Evolutionary conservation across 495 filamentous ascomycete species (phyloP).

Genomic region (Cenococcum geophilum): DNA sequence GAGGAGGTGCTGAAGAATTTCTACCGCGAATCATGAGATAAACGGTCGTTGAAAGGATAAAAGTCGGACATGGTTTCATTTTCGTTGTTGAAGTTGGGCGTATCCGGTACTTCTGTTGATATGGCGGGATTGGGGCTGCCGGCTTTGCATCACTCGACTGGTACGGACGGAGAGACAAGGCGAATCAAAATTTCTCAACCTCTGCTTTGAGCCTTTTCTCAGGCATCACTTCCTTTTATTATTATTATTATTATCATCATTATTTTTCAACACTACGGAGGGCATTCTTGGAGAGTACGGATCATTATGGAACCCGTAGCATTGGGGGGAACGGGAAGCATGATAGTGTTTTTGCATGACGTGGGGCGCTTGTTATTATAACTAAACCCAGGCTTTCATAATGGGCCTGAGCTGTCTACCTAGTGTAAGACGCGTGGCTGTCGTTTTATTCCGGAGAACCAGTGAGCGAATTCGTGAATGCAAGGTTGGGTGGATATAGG

Average conservation of each 20-base stretch:
- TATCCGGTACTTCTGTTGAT: not conserved
- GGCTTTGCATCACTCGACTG: not conserved
- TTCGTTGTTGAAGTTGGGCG: not conserved
- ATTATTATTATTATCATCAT: no score
- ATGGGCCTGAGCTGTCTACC: not conserved
- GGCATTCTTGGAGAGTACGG: not conserved
- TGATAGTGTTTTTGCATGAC: not conserved
- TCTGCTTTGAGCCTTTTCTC: not conserved
- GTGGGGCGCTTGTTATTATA: not conserved
- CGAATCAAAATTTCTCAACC: not conserved
- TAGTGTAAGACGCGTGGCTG: not conserved
- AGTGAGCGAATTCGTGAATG: no score
- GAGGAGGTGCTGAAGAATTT: slow-evolving; percentile 65
- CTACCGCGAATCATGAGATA: slow-evolving; percentile 47
- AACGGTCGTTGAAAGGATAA: not conserved
- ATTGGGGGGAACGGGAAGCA: not conserved
- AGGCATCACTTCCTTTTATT: not conserved
- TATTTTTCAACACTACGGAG: no score
- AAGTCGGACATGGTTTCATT: not conserved
- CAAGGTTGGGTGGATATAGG: no score
- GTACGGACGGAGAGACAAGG: not conserved
- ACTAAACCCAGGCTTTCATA: not conserved
- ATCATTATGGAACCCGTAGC: not conserved
- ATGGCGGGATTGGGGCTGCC: not conserved
- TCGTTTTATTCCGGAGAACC: no score